Conservation (phyloP, 495 filamentous ascomycete genomes). For the Pyronema domesticum region DNA sequence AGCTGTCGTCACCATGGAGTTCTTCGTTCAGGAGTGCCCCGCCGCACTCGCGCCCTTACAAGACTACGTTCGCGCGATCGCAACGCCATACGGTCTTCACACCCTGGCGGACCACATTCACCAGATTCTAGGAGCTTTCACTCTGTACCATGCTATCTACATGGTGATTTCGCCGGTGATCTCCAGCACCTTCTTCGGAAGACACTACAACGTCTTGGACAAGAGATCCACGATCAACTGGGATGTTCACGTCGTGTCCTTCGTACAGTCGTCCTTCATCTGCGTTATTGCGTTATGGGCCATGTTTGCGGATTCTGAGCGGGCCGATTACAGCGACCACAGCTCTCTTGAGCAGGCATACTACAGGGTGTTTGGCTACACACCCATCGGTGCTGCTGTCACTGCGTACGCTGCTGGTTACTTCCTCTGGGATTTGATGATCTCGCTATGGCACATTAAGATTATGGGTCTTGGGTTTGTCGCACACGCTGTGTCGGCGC, state of each 20-base stretch:
- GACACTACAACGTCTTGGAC: slow-evolving; percentile 47
- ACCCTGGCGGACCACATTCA: slow-evolving; percentile 74
- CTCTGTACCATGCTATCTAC: slow-evolving; percentile 62
- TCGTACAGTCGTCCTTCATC: slow-evolving; percentile 74
- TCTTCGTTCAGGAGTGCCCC: slow-evolving; percentile 43
- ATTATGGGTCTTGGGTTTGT: slow-evolving; percentile 81
- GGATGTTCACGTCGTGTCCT: slow-evolving; percentile 89
- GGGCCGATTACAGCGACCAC: slow-evolving; percentile 28
- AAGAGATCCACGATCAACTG: slow-evolving; percentile 66
- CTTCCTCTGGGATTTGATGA: slow-evolving; percentile 78
- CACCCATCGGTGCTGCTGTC: slow-evolving; percentile 61
- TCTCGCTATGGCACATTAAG: slow-evolving; percentile 50
- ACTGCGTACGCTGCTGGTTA: slow-evolving; percentile 81
- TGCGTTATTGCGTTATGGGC: slow-evolving; percentile 62
- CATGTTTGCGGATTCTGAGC: slow-evolving; percentile 61
- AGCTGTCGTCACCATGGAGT: slow-evolving; percentile 35
- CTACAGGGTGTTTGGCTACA: slow-evolving; percentile 82
- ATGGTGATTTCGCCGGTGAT: slow-evolving; percentile 54
- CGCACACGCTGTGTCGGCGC: slow-evolving; percentile 71
- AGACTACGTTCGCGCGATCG: slow-evolving; percentile 36
- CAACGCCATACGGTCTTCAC: slow-evolving; percentile 41
- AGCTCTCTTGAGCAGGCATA: slow-evolving; percentile 41
- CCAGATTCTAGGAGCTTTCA: slow-evolving; percentile 59
- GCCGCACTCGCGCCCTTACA: slow-evolving; percentile 11
- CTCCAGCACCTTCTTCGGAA: slow-evolving; percentile 51